Evolutionary conservation across 352 stramenopile species (phyloP).

Genomic region (Phytopythium oedochilum): DNA sequence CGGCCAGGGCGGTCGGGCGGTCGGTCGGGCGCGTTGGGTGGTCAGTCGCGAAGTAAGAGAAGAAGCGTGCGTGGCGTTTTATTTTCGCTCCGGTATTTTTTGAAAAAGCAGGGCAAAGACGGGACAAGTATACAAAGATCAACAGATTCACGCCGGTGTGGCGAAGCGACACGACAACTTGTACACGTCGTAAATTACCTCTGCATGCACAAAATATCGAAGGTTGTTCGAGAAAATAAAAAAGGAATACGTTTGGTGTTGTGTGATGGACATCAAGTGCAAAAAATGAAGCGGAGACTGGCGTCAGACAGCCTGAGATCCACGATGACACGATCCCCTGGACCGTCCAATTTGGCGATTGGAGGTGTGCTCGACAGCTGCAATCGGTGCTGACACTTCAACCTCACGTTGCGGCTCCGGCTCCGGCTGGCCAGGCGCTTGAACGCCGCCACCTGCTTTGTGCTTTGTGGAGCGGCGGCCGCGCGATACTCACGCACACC

Average conservation of each 20-base stretch:
- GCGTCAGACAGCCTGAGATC: too few relatives aligned
- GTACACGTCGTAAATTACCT: not conserved
- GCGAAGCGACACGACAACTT: not conserved
- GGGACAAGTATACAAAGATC: not conserved
- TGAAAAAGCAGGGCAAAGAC: not conserved
- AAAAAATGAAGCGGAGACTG: too few relatives aligned
- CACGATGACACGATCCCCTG: too few relatives aligned
- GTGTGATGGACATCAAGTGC: not conserved
- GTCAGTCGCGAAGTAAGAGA: not conserved
- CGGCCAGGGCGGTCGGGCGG: not conserved
- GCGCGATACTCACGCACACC: too few relatives aligned
- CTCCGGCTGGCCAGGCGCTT: too few relatives aligned
- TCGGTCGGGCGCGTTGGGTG: not conserved
- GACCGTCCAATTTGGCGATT: too few relatives aligned
- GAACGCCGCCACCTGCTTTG: too few relatives aligned
- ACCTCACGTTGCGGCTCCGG: too few relatives aligned
- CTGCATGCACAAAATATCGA: not conserved
- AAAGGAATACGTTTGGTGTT: not conserved
- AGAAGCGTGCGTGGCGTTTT: not conserved
- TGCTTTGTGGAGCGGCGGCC: too few relatives aligned
- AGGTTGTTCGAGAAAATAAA: constrained; percentile 2
- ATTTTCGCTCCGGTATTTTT: not conserved
- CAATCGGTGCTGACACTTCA: too few relatives aligned
- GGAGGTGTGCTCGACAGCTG: too few relatives aligned
- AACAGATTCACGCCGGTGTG: not conserved